These are phyloP conservation scores for Urochloa ruziziensis DNA, from an alignment of 176 grass and related monocot species.

Conservation along the genomic window DNA sequence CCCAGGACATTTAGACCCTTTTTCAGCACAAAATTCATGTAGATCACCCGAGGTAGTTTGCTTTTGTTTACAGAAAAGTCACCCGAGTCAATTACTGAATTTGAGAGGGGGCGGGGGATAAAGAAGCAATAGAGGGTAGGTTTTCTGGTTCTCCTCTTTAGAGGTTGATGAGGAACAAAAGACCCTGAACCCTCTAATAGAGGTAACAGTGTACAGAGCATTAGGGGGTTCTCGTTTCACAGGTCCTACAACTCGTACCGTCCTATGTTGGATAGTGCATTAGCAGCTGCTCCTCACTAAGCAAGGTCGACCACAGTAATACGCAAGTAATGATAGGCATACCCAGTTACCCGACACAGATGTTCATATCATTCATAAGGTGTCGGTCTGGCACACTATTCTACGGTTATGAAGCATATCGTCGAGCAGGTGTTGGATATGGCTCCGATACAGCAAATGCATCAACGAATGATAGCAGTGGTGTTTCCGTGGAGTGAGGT, in stretches of 20 bases:
- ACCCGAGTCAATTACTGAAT: background rate
- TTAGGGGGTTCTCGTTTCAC: background rate
- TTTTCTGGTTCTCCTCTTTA: background rate
- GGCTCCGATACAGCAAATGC: background rate
- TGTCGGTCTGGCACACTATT: background rate
- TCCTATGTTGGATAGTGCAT: background rate
- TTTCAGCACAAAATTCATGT: background rate
- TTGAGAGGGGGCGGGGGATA: background rate
- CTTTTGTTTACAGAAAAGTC: background rate
- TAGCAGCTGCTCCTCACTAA: background rate
- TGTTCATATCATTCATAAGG: background rate
- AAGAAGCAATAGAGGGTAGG: background rate
- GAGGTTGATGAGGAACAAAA: background rate
- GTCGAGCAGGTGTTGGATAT: conserved; percentile 30
- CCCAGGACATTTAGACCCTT: background rate
- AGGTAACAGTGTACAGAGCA: background rate
- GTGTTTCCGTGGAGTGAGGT: background rate
- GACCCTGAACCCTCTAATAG: background rate
- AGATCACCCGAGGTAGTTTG: no score
- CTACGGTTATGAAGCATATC: background rate
- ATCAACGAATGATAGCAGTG: background rate
- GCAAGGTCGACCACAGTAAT: background rate
- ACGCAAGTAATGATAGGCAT: background rate
- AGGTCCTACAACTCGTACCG: no score
- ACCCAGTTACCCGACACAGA: background rate